These are phyloP conservation scores for Aspergillus sp. DNA, from an alignment of 2,329 filamentous ascomycete species.

Conservation along the genomic window DNA sequence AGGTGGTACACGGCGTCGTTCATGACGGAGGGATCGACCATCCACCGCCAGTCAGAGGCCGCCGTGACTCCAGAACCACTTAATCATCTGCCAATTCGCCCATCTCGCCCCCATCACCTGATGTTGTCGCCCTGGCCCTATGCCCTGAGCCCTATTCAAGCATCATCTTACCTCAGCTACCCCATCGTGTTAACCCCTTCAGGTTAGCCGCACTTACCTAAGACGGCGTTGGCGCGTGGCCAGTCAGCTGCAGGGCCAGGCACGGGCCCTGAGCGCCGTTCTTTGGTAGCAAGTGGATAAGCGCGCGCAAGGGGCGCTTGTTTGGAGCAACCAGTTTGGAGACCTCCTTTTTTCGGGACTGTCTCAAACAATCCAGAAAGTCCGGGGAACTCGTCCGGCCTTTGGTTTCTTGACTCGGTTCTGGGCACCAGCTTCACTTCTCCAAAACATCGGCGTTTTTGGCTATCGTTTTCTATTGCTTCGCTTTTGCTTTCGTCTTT, in stretches of 20 bases:
- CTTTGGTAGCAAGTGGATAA: conserved; percentile 24
- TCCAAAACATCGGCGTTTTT: conserved; percentile 12
- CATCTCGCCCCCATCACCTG: conserved; percentile 1
- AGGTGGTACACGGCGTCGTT: not conserved
- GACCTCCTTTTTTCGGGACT: conserved; percentile 36
- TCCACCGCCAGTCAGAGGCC: not conserved
- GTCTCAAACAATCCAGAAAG: conserved; percentile 18
- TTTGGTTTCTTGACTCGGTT: conserved; percentile 16
- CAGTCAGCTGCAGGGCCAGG: conserved; percentile 15
- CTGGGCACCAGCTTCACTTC: conserved; percentile 17
- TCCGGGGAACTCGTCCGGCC: conserved; percentile 29
- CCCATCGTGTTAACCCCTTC: not conserved
- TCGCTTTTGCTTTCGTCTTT: conserved; percentile 15
- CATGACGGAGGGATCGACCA: not conserved
- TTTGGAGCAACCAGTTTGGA: conserved; percentile 22
- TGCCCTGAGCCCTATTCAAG: conserved; percentile 11
- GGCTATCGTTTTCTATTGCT: conserved; percentile 12
- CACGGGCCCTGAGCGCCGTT: conserved; percentile 12
- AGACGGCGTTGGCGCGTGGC: not conserved
- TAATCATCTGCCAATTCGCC: not conserved
- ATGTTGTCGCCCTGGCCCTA: not conserved
- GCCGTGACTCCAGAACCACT: not conserved
- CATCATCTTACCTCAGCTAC: not conserved
- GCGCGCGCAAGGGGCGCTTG: conserved; percentile 44
- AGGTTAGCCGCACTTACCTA: not conserved